Base-by-base conservation (phyloP, 345 rosid species). In the Camelina neglecta region DNA sequence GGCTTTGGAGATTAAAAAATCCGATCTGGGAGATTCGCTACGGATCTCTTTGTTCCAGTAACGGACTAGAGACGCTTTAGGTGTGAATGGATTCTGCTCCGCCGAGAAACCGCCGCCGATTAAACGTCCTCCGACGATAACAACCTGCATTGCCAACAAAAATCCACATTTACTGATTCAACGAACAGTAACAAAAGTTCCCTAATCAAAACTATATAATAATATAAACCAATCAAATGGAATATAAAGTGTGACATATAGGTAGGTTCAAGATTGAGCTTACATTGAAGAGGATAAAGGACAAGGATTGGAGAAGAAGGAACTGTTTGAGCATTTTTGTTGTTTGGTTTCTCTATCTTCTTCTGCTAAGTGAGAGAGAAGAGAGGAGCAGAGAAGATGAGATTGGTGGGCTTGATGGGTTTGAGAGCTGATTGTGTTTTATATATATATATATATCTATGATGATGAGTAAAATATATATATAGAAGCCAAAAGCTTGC, bases 31-130 rank as follows among this genome's bases (percentile, higher is more conserved):
- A 39, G 78, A 75, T 39, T 78, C 59, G 74, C 18, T 76, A 18
- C 56, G 80, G 87, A 94, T 83, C 84, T 83, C 86, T 62, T 89
- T 89, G 80, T 89, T 88, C 98, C 97, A 94, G 86, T 92, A 89
- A 66, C 98, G 96, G 67, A 87, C 76, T 29, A 94, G 73, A 10
- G 83, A 86, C 0, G 95, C 92, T 65, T 84, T 92, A 0, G 98
- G 96, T 1, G 96, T 85, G 57, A 94, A 86, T 9, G 98, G 98
- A 68, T 84, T 87, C 50, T 82, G 78, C 8, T 75, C 83, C 50
- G 59, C 51, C 7, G 76, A 49, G 65, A 56, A 69, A 45, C 67
- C 83, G 24, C 84, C 77, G 68, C 74, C 67, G 11, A 75, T 75
- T 39, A 35, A 66, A 23, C 80, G 39, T 42, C 81, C 81, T 38